Conservation (phyloP, 345 rosid species). For the Ceriops tagal region DNA sequence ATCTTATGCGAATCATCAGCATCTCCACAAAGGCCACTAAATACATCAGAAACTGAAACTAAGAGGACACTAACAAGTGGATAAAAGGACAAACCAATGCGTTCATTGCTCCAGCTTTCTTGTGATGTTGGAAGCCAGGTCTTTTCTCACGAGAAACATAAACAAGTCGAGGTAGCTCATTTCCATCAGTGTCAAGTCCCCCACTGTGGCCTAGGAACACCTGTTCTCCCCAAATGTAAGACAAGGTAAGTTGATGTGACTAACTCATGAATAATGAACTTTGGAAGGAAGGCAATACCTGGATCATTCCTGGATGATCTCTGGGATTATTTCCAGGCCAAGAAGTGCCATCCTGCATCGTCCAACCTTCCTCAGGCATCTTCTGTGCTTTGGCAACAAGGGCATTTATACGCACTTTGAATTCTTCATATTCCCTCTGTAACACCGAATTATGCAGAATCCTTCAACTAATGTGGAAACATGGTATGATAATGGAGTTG, state of each 20-base stretch:
- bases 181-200: constrained; percentile 96
- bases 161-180: constrained; percentile 96
- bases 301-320: constrained; percentile 99
- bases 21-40: not conserved
- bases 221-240: constrained; percentile 29
- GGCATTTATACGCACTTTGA: constrained; percentile 98
- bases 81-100: constrained; percentile 69
- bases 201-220: constrained; percentile 99
- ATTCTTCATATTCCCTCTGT: constrained; percentile 99
- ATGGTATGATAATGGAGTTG: not conserved
- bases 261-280: constrained; percentile 1
- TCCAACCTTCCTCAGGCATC: constrained; percentile 99
- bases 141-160: constrained; percentile 99
- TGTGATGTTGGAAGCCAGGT: constrained; percentile 99
- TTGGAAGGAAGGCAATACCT: constrained; percentile 38
- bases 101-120: constrained; percentile 99
- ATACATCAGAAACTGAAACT: not conserved
- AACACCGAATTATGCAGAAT: not conserved
- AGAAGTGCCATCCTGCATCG: constrained; percentile 99
- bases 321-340: constrained; percentile 99
- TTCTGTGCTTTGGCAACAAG: constrained; percentile 98
- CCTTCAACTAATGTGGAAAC: not conserved
- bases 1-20: not conserved
- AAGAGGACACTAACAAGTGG: not conserved
- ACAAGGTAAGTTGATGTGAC: constrained; percentile 9